Conservation (phyloP, 108 stramenopile genomes). For the Fragilaria crotonensis region DNA sequence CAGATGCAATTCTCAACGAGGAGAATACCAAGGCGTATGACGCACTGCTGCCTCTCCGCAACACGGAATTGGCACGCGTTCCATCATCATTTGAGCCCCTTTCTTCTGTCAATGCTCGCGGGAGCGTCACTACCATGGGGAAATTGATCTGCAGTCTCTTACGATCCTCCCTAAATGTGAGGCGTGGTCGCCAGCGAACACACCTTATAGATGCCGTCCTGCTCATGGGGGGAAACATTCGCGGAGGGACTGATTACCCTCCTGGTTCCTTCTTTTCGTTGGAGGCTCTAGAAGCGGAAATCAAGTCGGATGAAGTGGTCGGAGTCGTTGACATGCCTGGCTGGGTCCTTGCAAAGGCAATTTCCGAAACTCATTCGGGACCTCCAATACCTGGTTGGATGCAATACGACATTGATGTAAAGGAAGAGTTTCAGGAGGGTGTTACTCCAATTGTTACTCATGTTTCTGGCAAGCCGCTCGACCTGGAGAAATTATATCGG, state of each 20-base stretch:
- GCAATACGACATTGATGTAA: conserved; percentile 38
- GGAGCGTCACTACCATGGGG: conserved; percentile 13
- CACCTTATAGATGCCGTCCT: conserved; percentile 10
- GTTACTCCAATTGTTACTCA: conserved; percentile 24
- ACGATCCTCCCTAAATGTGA: conserved; percentile 2
- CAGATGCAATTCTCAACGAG: neutral
- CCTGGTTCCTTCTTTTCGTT: no score
- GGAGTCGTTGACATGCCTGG: conserved; percentile 46
- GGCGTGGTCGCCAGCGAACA: conserved; percentile 3
- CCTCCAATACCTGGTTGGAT: conserved; percentile 56
- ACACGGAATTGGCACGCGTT: conserved; percentile 18
- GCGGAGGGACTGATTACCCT: conserved; percentile 10
- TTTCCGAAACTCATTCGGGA: conserved; percentile 33
- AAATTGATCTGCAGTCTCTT: conserved; percentile 10
- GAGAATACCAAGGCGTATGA: conserved; percentile 11
- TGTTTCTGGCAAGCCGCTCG: conserved; percentile 26
- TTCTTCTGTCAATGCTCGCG: conserved; percentile 10
- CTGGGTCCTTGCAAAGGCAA: conserved; percentile 31
- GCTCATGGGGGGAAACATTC: conserved; percentile 18
- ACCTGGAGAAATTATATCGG: conserved; percentile 30
- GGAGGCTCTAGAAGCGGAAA: no score
- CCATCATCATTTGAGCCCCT: conserved; percentile 14
- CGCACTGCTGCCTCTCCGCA: conserved; percentile 11
- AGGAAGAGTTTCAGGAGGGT: conserved; percentile 17
- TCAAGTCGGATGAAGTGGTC: no score